Conservation (phyloP, 257 asterid species). For the Ehretia macrophylla region DNA sequence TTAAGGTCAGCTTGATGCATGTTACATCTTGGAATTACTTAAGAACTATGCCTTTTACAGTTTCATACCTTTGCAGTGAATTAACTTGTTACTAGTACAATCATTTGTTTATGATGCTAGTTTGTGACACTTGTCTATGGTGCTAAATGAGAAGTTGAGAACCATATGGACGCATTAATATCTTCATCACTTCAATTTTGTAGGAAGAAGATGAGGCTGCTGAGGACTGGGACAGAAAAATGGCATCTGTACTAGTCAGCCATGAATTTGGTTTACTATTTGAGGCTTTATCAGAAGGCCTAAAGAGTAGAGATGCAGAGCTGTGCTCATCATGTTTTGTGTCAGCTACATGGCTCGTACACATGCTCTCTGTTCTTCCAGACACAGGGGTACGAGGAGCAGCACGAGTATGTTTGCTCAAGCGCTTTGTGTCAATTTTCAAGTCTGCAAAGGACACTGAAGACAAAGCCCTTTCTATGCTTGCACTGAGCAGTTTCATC, state of each 20-base stretch:
- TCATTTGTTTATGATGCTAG: neutral
- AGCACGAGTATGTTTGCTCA: constrained; percentile 72
- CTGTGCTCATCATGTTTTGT: constrained; percentile 63
- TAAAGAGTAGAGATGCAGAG: constrained; percentile 47
- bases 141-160: too few species aligned
- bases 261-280: constrained; percentile 78
- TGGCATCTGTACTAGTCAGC: constrained; percentile 64
- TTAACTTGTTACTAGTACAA: neutral
- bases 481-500: constrained; percentile 70
- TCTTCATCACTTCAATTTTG: too few species aligned
- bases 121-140: neutral
- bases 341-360: constrained; percentile 67
- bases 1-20: constrained; percentile 34
- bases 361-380: constrained; percentile 71
- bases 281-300: constrained; percentile 75
- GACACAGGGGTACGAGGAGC: constrained; percentile 79
- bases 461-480: constrained; percentile 67
- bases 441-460: constrained; percentile 50
- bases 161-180: too few species aligned
- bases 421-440: constrained; percentile 59
- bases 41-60: too few species aligned
- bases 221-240: constrained; percentile 71
- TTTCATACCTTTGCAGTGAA: too few species aligned
- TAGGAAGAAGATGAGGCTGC: constrained; percentile 68
- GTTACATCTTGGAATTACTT: neutral